phyloP scores from a whole-genome alignment of 2,329 filamentous ascomycete species.

The Fonsecaea nubica region DNA sequence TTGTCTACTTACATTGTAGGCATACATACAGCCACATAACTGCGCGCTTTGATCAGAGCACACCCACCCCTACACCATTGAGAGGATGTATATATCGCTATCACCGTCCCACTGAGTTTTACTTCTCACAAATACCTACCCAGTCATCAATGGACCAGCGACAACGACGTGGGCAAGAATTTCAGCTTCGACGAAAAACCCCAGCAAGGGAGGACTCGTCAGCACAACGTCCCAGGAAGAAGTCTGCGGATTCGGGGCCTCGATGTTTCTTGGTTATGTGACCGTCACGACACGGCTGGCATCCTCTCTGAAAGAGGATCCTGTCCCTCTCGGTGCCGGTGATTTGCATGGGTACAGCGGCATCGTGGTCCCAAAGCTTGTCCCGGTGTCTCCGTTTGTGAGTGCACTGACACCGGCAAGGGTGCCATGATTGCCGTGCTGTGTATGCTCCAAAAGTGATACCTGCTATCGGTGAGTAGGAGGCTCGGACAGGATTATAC shows the following conservation, averaged over 20 bases:
- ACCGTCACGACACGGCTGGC: constrained; percentile 12
- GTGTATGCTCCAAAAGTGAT: constrained; percentile 57
- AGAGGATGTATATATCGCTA: background rate
- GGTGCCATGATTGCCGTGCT: constrained; percentile 54
- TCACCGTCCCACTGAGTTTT: background rate
- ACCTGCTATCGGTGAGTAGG: constrained; percentile 47
- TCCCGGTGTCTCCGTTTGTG: constrained; percentile 31
- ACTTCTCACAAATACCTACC: constrained; percentile 4
- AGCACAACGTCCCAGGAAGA: background rate
- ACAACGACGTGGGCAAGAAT: background rate
- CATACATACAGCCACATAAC: background rate
- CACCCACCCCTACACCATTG: background rate
- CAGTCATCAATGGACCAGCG: constrained; percentile 4
- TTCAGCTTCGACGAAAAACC: background rate
- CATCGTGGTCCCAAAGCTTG: constrained; percentile 45
- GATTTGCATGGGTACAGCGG: constrained; percentile 19
- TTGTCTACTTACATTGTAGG: background rate
- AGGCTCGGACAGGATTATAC: background rate
- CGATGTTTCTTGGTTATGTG: background rate
- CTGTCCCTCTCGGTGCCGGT: constrained; percentile 14
- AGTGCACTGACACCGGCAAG: constrained; percentile 51
- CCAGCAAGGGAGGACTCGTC: background rate
- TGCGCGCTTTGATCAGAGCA: background rate
- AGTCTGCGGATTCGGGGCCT: background rate
- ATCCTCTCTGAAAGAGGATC: constrained; percentile 7